Evolutionary conservation across 495 filamentous ascomycete species (phyloP).

Genomic region (Penicillium nucicola): DNA sequence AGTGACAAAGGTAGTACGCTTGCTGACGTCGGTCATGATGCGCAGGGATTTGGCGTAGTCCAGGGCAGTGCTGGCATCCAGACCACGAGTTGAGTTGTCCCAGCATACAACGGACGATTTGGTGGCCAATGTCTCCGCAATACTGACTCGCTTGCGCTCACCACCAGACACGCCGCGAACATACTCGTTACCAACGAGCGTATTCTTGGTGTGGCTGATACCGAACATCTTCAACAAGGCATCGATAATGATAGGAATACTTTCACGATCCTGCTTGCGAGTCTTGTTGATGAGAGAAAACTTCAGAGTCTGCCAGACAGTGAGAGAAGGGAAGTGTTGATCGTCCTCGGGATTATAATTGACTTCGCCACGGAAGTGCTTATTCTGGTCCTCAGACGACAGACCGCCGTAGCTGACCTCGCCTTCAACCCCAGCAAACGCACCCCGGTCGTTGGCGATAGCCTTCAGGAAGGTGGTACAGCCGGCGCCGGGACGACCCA

Average conservation of each 20-base stretch:
- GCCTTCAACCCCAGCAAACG: slow-evolving; percentile 65
- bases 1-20: slow-evolving; percentile 78
- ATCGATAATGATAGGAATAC: slow-evolving; percentile 64
- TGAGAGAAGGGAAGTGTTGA: slow-evolving; percentile 72
- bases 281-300: slow-evolving; percentile 84
- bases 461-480: slow-evolving; percentile 80
- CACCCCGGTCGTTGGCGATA: slow-evolving; percentile 65
- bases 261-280: slow-evolving; percentile 63
- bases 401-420: slow-evolving; percentile 77
- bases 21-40: slow-evolving; percentile 79
- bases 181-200: slow-evolving; percentile 80
- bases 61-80: slow-evolving; percentile 75
- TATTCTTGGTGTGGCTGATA: slow-evolving; percentile 78
- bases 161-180: slow-evolving; percentile 72
- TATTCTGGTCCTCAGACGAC: slow-evolving; percentile 62
- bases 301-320: slow-evolving; percentile 76
- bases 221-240: slow-evolving; percentile 70
- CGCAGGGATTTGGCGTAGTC: slow-evolving; percentile 76
- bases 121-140: slow-evolving; percentile 65
- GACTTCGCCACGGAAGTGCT: slow-evolving; percentile 74
- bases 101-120: slow-evolving; percentile 64
- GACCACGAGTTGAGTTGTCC: slow-evolving; percentile 77
- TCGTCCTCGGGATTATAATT: slow-evolving; percentile 85
- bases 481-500: slow-evolving; percentile 76
- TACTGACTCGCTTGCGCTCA: slow-evolving; percentile 69